Conservation (phyloP, 1,284 basidiomycete genomes). For the Thecaphora frezii region DNA sequence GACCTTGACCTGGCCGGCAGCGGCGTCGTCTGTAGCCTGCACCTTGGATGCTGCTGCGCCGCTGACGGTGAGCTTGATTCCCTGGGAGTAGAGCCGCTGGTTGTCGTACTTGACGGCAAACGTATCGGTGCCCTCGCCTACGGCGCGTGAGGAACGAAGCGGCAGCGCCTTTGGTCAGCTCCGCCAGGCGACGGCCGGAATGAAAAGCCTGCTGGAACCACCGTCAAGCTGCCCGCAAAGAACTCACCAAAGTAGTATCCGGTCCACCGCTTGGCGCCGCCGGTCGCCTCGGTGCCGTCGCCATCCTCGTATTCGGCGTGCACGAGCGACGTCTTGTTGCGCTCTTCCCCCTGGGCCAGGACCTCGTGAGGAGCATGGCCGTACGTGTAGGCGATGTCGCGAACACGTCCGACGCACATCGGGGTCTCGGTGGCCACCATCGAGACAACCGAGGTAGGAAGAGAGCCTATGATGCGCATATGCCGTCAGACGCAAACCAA, state of each 20-base stretch:
- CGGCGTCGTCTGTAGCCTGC: slow-evolving; percentile 28
- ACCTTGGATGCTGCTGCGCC: slow-evolving; percentile 34
- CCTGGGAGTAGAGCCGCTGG: slow-evolving; percentile 35
- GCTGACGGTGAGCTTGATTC: slow-evolving; percentile 33
- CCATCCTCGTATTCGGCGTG: slow-evolving; percentile 44
- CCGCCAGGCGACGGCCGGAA: no score
- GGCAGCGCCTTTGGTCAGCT: no score
- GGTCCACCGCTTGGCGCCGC: slow-evolving; percentile 42
- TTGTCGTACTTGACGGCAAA: slow-evolving; percentile 41
- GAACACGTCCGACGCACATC: slow-evolving; percentile 49
- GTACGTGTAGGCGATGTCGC: slow-evolving; percentile 40
- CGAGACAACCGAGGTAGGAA: slow-evolving; percentile 45
- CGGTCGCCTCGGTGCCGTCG: slow-evolving; percentile 35
- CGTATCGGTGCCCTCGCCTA: slow-evolving; percentile 25
- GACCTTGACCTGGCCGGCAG: slow-evolving; percentile 27
- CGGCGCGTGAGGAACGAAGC: slow-evolving; percentile 4
- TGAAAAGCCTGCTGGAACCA: slow-evolving; percentile 2
- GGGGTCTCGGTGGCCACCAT: slow-evolving; percentile 50
- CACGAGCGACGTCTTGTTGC: slow-evolving; percentile 16
- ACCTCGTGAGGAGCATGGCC: slow-evolving; percentile 45
- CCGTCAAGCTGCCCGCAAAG: no score
- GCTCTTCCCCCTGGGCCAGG: slow-evolving; percentile 10
- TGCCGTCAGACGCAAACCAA: no score
- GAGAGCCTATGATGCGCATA: slow-evolving; percentile 10
- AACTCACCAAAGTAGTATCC: slow-evolving; percentile 30